Evolutionary conservation across 805 yeast species (phyloP).

Genomic region (Yamadazyma tumulicola): DNA sequence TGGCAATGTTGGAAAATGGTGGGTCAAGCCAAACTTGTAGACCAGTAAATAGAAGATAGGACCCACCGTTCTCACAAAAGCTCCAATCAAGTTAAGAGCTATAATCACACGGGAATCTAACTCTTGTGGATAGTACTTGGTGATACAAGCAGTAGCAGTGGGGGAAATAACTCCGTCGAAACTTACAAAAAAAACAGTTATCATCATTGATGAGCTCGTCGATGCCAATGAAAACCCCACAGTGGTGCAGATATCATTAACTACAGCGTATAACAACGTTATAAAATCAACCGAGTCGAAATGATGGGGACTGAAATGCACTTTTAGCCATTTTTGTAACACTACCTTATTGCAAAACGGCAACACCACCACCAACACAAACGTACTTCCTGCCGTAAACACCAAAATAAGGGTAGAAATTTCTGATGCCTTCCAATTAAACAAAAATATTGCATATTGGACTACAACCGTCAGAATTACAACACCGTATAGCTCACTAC

Average conservation of each 20-base stretch:
- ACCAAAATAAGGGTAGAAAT: constrained; percentile 1
- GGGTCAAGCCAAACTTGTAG: constrained; percentile 9
- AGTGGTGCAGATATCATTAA: not conserved
- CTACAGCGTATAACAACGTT: constrained; percentile 1
- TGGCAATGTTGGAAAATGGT: constrained; percentile 5
- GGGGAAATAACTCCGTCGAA: constrained; percentile 53
- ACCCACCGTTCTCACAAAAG: not conserved
- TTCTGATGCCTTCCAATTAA: constrained; percentile 5
- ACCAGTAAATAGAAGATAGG: constrained; percentile 2
- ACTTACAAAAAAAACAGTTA: constrained; percentile 37
- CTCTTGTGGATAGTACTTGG: constrained; percentile 51
- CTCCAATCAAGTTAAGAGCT: constrained; percentile 1
- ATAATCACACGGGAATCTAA: constrained; percentile 14
- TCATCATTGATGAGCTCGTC: constrained; percentile 33
- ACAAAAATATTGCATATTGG: constrained; percentile 4
- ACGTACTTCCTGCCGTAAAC: not conserved
- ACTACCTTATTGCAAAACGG: constrained; percentile 4
- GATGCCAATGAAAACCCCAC: not conserved
- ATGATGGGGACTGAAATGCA: constrained; percentile 4
- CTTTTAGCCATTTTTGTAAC: constrained; percentile 2
- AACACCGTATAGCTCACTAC: not conserved
- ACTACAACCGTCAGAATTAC: not conserved
- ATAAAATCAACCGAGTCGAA: constrained; percentile 10
- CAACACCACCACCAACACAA: not conserved
- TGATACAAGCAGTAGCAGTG: constrained; percentile 50